phyloP scores from a whole-genome alignment of 2,329 filamentous ascomycete genomes.

The Microascus cirrosus region DNA sequence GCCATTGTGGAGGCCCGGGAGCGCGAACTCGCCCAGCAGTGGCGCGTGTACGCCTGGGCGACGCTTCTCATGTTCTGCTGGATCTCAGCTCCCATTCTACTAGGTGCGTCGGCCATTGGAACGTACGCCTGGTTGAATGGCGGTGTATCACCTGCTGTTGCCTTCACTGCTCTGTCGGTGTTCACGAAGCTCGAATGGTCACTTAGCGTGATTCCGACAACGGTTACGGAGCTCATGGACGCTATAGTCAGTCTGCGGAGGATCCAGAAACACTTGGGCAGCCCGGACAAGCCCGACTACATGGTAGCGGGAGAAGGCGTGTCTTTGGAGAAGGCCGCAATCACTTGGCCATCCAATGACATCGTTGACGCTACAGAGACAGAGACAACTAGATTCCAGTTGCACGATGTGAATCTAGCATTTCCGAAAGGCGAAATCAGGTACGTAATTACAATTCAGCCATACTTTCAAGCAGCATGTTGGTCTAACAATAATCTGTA shows the following conservation, averaged over 20 bases:
- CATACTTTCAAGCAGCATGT: too few species aligned
- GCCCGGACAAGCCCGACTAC: background rate
- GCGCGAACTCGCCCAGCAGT: background rate
- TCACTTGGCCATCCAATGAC: background rate
- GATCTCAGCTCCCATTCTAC: background rate
- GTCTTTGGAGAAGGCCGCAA: background rate
- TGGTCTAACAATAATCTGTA: too few species aligned
- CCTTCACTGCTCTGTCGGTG: background rate
- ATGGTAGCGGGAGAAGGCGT: background rate
- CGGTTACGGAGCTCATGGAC: background rate
- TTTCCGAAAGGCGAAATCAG: too few species aligned
- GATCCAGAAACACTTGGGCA: background rate
- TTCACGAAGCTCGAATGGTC: background rate
- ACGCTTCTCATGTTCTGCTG: background rate
- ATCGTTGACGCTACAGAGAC: background rate
- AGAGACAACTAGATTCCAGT: background rate
- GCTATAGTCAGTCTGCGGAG: background rate
- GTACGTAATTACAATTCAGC: too few species aligned
- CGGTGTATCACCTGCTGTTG: background rate
- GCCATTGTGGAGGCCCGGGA: conserved; percentile 13
- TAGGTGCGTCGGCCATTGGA: background rate
- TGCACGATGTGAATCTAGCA: background rate
- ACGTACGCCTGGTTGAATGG: background rate
- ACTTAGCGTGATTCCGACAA: background rate
- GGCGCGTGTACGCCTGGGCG: background rate